phyloP scores from a whole-genome alignment of 495 filamentous ascomycete species.

The Tuber calosporum region DNA sequence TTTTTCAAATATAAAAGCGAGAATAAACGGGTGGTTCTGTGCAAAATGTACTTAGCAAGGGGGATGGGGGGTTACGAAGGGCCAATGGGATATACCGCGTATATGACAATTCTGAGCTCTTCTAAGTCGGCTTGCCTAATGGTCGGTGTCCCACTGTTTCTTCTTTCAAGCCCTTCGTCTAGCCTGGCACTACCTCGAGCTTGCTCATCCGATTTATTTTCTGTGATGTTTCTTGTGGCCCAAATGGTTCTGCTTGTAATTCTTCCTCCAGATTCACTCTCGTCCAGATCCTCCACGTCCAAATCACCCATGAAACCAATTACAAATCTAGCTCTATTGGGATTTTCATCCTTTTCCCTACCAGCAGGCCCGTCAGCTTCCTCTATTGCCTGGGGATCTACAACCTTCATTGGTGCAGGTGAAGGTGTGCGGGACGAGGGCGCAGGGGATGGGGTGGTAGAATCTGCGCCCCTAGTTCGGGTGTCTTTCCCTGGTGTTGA shows the following conservation, averaged over 20 bases:
- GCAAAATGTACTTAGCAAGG: conserved; percentile 10
- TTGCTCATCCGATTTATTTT: not conserved
- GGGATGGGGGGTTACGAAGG: not conserved
- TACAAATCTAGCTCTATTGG: conserved; percentile 29
- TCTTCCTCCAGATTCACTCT: conserved; percentile 17
- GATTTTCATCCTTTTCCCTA: conserved; percentile 4
- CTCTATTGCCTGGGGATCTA: conserved; percentile 25
- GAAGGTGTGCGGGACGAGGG: conserved; percentile 9
- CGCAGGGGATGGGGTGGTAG: conserved; percentile 8
- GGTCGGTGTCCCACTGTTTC: conserved; percentile 7
- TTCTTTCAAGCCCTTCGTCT: conserved; percentile 10
- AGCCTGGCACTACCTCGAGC: not conserved
- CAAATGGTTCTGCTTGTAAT: conserved; percentile 38
- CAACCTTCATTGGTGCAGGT: conserved; percentile 19
- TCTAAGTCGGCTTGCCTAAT: conserved; percentile 17
- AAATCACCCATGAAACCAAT: conserved; percentile 40
- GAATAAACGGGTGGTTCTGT: conserved; percentile 75
- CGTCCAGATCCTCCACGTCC: conserved; percentile 34
- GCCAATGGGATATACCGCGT: conserved; percentile 24
- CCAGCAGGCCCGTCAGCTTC: conserved; percentile 6
- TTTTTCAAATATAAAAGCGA: conserved; percentile 76
- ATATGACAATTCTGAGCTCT: conserved; percentile 39
- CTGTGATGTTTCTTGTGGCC: conserved; percentile 15
- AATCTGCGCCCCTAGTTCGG: not conserved
- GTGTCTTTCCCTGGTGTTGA: conserved; percentile 11